Evolutionary conservation across 345 rosid genomes (phyloP).

Genomic region (Rhizophora apiculata): DNA sequence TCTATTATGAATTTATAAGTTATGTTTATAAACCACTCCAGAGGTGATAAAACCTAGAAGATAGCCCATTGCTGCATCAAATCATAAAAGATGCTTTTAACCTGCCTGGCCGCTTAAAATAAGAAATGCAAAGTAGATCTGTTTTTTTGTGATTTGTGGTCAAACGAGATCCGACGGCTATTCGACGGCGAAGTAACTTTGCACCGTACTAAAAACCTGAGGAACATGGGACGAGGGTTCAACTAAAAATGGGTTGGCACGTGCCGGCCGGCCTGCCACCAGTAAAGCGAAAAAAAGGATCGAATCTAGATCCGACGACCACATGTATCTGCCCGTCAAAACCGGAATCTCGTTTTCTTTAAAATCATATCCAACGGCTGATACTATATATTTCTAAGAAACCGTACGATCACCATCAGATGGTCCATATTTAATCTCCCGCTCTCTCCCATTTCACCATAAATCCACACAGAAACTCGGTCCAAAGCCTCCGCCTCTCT

Average conservation of each 20-base stretch:
- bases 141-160: neutral
- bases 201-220: too few species aligned
- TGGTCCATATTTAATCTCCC: constrained; percentile 42
- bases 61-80: too few species aligned
- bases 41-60: too few species aligned
- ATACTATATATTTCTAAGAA: neutral
- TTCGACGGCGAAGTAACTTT: neutral
- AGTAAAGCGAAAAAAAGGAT: constrained; percentile 31
- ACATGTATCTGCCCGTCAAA: constrained; percentile 37
- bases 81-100: too few species aligned
- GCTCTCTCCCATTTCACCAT: constrained; percentile 27
- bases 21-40: too few species aligned
- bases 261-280: constrained; percentile 68
- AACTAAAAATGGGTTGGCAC: constrained; percentile 37
- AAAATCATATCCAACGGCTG: constrained; percentile 46
- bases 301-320: constrained; percentile 61
- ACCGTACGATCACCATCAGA: constrained; percentile 44
- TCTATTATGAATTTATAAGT: too few species aligned
- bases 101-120: too few species aligned
- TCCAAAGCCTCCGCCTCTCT: constrained; percentile 13
- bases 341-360: constrained; percentile 30
- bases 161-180: constrained; percentile 8
- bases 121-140: too few species aligned
- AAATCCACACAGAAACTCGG: constrained; percentile 32
- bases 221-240: too few species aligned